A percentile compares a stretch with the other conserved stretches of the same genome.
These are phyloP conservation scores for Bondarzewia mesenterica DNA, from an alignment of 1,284 basidiomycete species.

Conservation along the genomic window DNA sequence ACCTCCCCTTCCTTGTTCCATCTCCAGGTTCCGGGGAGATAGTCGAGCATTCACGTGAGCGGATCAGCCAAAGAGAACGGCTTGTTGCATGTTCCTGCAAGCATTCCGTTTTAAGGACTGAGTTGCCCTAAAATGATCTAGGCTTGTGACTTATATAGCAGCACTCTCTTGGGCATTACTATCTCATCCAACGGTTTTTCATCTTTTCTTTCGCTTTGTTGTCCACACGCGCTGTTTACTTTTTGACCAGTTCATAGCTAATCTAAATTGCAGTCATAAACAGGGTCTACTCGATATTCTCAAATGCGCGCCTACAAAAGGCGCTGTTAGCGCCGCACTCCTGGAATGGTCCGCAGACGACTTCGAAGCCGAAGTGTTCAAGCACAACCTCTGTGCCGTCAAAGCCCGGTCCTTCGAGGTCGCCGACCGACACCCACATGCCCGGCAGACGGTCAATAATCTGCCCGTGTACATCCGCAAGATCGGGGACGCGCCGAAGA, in stretches of 20 bases:
- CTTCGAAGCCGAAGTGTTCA: conserved; percentile 43
- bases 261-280: conserved; percentile 33
- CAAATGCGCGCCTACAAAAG: conserved; percentile 26
- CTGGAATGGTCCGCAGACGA: conserved; percentile 36
- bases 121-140: too few species aligned
- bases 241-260: not conserved
- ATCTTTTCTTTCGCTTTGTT: not conserved
- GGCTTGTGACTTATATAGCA: too few species aligned
- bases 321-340: conserved; percentile 34
- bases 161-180: too few species aligned
- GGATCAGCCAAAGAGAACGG: too few species aligned
- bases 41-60: not conserved
- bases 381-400: conserved; percentile 43
- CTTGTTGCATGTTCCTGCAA: too few species aligned
- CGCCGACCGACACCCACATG: conserved; percentile 47
- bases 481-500: conserved; percentile 40
- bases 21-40: not conserved
- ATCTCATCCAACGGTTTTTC: not conserved
- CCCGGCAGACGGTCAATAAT: conserved; percentile 26
- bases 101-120: too few species aligned
- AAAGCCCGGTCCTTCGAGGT: conserved; percentile 41
- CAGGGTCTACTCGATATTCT: conserved; percentile 43
- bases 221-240: too few species aligned
- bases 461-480: conserved; percentile 37
- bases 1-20: not conserved